Evolutionary conservation across 2,329 filamentous ascomycete genomes (phyloP), one percentile per base, ranked within the genome.

Genomic region (Allantophomopsis lycopodina): DNA sequence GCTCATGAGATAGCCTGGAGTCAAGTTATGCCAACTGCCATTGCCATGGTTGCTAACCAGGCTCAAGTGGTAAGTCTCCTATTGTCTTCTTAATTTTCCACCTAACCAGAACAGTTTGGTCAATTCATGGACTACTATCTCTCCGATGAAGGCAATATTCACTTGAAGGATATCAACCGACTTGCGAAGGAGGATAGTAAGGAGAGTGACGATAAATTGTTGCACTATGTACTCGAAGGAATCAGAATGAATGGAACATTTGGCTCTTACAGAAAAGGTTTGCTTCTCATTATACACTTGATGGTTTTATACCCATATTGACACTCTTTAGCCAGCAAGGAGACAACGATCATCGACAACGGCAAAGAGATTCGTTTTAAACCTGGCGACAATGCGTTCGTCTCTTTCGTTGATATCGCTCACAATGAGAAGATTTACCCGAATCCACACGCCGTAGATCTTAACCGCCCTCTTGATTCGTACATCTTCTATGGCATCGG

Each of bases 121-220:
- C 78, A 81, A 59, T 67, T 79, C 2, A 64, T 84, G 16, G 79
- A 85, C 54, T 84, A 71, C 59, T 85, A 80, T 53, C 65, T 85
- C 7, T 69, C 71, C 0, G 61, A 68, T 2, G 57, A 68, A 20
- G 69, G 73, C 48, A 58, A 64, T 42, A 46, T 59, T 10, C 64
- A 83, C 50, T 58, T 80, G 1, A 61, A 68, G 0, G 71, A 75
- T 33, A 67, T 85, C 44, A 67, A 76, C 48, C 60, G 61, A 16
- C 60, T 80, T n/a, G 74, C 82, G 28, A 60, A 64, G 32, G 54
- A 68, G 31, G 63, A 73, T 2, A 60, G 66, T 0, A 61, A 61
- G 1, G 69, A 76, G 43, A 68, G 66, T 0, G 77, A 84, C 43
- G 65, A 72, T 1, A 59, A 72, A 21, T 64, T 87, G 2, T 66